Evolutionary conservation across 352 stramenopile species (phyloP).

Genomic region (Blastocystis sp.): DNA sequence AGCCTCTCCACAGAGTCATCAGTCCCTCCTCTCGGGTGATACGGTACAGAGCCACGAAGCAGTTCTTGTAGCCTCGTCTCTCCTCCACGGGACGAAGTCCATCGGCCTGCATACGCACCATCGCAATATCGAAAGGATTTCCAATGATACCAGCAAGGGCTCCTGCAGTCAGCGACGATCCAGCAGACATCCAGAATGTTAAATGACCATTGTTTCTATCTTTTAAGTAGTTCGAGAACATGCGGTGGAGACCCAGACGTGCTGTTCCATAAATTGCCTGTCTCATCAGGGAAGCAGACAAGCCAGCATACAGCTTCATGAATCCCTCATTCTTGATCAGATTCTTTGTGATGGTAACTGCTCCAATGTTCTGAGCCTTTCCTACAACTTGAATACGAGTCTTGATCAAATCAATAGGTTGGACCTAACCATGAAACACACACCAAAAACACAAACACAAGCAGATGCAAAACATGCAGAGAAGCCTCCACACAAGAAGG

Average conservation of each 20-base stretch:
- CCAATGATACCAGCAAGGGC: constrained; percentile 80
- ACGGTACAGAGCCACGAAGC: constrained; percentile 86
- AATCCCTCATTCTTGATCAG: constrained; percentile 75
- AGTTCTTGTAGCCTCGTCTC: constrained; percentile 94
- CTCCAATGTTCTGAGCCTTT: constrained; percentile 71
- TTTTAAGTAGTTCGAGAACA: constrained; percentile 64
- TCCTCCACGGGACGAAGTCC: constrained; percentile 80
- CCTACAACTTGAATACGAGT: constrained; percentile 77
- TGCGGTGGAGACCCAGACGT: constrained; percentile 67
- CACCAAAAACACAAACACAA: not conserved
- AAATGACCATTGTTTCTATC: constrained; percentile 64
- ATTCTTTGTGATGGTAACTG: constrained; percentile 72
- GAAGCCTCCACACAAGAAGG: constrained; percentile 50
- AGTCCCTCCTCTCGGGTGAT: constrained; percentile 80
- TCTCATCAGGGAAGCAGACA: constrained; percentile 67
- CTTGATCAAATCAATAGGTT: constrained; percentile 82
- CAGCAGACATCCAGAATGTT: constrained; percentile 62
- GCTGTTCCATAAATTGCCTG: constrained; percentile 70
- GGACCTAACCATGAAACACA: constrained; percentile 66
- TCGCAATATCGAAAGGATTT: constrained; percentile 91
- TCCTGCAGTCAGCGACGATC: constrained; percentile 62
- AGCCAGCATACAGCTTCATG: constrained; percentile 77
- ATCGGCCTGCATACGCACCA: constrained; percentile 94
- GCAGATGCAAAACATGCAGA: constrained; percentile 49
- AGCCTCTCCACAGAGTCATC: constrained; percentile 79